Percentiles rank a stretch among this genome's conserved stretches.
Conservation (phyloP, 208 protist genomes). For the Wallacemonas sp. region DNA sequence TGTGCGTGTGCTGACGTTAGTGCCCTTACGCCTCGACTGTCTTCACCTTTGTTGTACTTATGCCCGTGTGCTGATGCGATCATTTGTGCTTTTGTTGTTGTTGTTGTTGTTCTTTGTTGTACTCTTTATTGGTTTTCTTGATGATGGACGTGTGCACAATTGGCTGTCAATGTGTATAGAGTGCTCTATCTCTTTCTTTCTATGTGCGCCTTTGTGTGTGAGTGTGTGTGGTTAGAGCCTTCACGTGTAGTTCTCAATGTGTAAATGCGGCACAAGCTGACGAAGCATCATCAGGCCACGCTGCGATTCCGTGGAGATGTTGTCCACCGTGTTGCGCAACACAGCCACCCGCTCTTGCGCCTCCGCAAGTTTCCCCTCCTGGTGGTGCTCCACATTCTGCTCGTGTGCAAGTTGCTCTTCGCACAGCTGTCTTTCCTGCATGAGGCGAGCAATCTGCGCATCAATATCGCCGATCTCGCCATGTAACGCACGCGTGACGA, state of each 20-base stretch:
- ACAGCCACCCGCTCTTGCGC: slow-evolving; percentile 59
- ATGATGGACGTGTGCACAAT: too few species aligned
- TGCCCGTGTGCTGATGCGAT: too few species aligned
- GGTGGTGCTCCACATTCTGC: slow-evolving; percentile 28
- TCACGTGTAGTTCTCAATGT: slow-evolving; percentile 76
- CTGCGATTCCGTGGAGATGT: slow-evolving; percentile 54
- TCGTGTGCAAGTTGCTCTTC: slow-evolving; percentile 49
- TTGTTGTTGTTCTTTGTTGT: not conserved
- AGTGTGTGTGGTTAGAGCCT: too few species aligned
- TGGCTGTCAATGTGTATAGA: too few species aligned
- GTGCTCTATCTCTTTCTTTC: not conserved
- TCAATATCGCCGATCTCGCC: slow-evolving; percentile 65
- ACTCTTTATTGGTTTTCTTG: too few species aligned
- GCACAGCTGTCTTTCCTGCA: slow-evolving; percentile 64
- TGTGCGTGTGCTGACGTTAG: too few species aligned
- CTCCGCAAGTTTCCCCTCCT: slow-evolving; percentile 47
- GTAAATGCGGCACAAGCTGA: slow-evolving; percentile 72
- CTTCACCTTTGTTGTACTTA: too few species aligned
- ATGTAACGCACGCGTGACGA: slow-evolving; percentile 51
- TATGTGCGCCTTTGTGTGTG: not conserved
- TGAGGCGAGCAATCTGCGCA: slow-evolving; percentile 45
- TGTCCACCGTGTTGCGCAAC: slow-evolving; percentile 65
- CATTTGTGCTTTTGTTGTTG: too few species aligned
- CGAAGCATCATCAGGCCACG: slow-evolving; percentile 57
- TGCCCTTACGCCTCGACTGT: too few species aligned